Conservation (phyloP, 495 filamentous ascomycete genomes). For the Penicillium bialowiezense region DNA sequence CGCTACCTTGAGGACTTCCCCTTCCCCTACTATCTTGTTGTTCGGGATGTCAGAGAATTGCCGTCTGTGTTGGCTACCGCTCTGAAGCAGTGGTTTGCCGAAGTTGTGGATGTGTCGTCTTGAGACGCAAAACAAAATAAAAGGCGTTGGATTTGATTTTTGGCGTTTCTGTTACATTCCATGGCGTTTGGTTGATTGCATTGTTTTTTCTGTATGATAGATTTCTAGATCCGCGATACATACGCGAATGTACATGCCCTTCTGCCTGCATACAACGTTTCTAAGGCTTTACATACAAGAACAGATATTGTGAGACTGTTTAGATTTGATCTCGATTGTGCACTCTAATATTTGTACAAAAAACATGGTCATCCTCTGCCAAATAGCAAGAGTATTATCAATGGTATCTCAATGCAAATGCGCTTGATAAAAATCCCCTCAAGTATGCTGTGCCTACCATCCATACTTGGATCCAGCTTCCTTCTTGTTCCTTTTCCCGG, state of each 20-base stretch:
- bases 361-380: not conserved
- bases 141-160: conserved; percentile 7
- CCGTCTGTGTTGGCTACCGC: conserved; percentile 83
- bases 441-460: conserved; percentile 50
- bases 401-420: conserved; percentile 16
- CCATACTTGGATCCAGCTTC: conserved; percentile 83
- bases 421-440: conserved; percentile 1
- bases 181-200: conserved; percentile 3
- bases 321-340: not conserved
- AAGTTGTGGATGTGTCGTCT: conserved; percentile 68
- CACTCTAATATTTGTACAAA: not conserved
- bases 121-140: conserved; percentile 23
- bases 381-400: not conserved
- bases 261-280: not conserved
- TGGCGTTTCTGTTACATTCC: conserved; percentile 15
- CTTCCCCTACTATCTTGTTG: conserved; percentile 93
- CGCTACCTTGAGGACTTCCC: conserved; percentile 94
- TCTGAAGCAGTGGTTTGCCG: conserved; percentile 93
- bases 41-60: conserved; percentile 85
- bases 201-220: conserved; percentile 20
- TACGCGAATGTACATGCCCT: conserved; percentile 1
- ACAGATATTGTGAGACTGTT: no score
- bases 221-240: conserved; percentile 5
- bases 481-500: conserved; percentile 66
- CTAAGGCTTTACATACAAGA: no score